Base-by-base conservation (phyloP, 192 early-diverging fungal genomes). In the Mortierella alpina region DNA sequence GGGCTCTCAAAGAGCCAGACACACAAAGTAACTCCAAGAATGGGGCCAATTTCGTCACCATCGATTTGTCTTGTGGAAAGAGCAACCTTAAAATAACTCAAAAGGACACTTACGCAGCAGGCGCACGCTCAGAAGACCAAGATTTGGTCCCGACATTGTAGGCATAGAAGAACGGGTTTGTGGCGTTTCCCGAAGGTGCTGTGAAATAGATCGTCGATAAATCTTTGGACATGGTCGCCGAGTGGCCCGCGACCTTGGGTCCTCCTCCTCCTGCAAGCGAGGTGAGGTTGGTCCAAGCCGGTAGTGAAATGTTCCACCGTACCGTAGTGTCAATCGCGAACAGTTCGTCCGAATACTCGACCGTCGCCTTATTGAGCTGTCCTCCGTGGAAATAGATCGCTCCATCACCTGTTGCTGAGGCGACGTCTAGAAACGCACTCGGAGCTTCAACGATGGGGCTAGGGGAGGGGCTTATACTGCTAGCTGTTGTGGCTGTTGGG, bases 41-140 rank as follows among this genome's bases (percentile, higher is more conserved):
- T 31, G 31, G 31, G 31, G 31, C 31, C 31, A 31, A 31, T 31
- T 31, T 31, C 31, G 31, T 31, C 31, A 51, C 31, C 31, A 31
- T 31, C 31, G 31, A 31, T 31, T 31, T 31, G 31, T 31, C 31
- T 31, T 31, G 31, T 31, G 31, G 51, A 9, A 47, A 71, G 18
- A 6, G 31, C 41, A 7, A 22, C 46, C 6, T 23, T n/a, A 15
- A 56, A 63, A 62, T 45, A 63, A 54, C 60, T 31, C 31, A 55
- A 57, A 59, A 39, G 57, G 58, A 22, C 48, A 79, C 76, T 79
- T 79, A 79, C 76, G 69, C 69, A 15, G 69, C 31, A 39, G 76
- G 69, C 15, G 69, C 76, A 66, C 31, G 54, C 7, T 52, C 57
- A 4, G 45, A 41, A 11, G 76, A 62, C 76, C 76, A 79, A 5